Conservation (phyloP, 164 flowering plant genomes). For the Dillenia turbinata region DNA sequence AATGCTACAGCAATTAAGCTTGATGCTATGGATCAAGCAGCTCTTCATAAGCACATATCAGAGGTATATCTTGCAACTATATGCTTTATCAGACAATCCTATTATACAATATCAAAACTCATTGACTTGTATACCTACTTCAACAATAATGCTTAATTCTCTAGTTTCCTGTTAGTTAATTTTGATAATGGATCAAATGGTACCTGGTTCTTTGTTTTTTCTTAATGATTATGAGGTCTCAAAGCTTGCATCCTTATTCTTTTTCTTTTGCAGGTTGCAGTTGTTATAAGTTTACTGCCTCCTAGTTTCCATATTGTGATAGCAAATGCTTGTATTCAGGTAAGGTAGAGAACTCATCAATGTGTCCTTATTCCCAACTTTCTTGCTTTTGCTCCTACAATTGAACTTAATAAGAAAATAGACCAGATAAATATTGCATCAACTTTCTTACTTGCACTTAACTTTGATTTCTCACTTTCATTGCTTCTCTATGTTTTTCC, state of each 20-base stretch:
- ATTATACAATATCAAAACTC: too few species aligned
- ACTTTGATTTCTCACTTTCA: too few species aligned
- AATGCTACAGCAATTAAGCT: slow-evolving; percentile 77
- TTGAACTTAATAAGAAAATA: too few species aligned
- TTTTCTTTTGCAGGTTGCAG: slow-evolving; percentile 65
- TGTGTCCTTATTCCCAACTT: background rate
- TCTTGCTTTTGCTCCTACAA: too few species aligned
- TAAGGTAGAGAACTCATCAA: slow-evolving; percentile 13
- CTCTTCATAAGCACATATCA: slow-evolving; percentile 54
- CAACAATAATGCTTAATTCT: too few species aligned
- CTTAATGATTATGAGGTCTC: background rate
- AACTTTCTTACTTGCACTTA: too few species aligned
- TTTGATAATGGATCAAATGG: too few species aligned
- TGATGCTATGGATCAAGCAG: slow-evolving; percentile 54
- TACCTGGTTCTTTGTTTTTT: too few species aligned
- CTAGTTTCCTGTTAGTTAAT: too few species aligned
- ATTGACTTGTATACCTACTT: too few species aligned
- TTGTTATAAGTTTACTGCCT: slow-evolving; percentile 90
- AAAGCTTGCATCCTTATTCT: slow-evolving; percentile 2
- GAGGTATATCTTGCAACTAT: slow-evolving; percentile 42
- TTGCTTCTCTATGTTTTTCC: too few species aligned
- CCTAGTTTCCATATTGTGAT: slow-evolving; percentile 63
- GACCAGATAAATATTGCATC: too few species aligned
- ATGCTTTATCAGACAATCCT: background rate
- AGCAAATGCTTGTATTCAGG: slow-evolving; percentile 88